Percentiles rank a stretch among this genome's conserved stretches.
Evolutionary conservation across 192 early-diverging fungal genomes (phyloP).

Genomic region (Backusella parvicylindrica): DNA sequence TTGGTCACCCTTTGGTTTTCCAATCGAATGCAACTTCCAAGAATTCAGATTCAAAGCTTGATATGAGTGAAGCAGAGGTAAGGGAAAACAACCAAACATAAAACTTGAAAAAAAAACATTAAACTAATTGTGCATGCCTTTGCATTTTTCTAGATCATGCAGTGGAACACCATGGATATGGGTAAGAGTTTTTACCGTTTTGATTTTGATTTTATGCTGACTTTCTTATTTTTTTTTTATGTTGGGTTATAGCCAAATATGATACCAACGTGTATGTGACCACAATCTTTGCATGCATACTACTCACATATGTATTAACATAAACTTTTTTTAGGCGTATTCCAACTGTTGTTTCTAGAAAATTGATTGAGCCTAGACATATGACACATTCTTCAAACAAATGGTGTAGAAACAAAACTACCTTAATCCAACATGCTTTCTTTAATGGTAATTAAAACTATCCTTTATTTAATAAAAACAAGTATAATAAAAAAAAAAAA

Average conservation of each 20-base stretch:
- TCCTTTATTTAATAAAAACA: too few relatives aligned
- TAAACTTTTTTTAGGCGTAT: constrained; percentile 8
- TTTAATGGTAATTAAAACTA: constrained; percentile 26
- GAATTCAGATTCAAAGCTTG: neutral
- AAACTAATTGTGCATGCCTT: neutral
- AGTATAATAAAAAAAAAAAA: too few relatives aligned
- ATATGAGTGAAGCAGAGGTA: constrained; percentile 3
- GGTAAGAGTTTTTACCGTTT: neutral
- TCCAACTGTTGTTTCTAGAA: constrained; percentile 18
- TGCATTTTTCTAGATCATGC: constrained; percentile 8
- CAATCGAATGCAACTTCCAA: neutral
- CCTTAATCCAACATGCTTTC: constrained; percentile 18
- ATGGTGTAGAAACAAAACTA: constrained; percentile 19
- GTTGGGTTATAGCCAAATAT: constrained; percentile 17
- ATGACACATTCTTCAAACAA: constrained; percentile 17
- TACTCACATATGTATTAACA: neutral
- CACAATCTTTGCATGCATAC: neutral
- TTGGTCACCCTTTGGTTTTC: constrained; percentile 19
- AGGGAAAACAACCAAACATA: neutral
- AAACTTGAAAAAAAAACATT: neutral
- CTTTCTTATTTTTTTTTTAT: neutral
- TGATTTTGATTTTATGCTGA: neutral
- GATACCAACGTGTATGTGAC: constrained; percentile 16
- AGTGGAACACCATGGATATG: constrained; percentile 22
- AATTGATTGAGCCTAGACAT: constrained; percentile 13